Evolutionary conservation across 2,329 filamentous ascomycete genomes (phyloP).

Genomic region (Gaeumannomyces tritici): DNA sequence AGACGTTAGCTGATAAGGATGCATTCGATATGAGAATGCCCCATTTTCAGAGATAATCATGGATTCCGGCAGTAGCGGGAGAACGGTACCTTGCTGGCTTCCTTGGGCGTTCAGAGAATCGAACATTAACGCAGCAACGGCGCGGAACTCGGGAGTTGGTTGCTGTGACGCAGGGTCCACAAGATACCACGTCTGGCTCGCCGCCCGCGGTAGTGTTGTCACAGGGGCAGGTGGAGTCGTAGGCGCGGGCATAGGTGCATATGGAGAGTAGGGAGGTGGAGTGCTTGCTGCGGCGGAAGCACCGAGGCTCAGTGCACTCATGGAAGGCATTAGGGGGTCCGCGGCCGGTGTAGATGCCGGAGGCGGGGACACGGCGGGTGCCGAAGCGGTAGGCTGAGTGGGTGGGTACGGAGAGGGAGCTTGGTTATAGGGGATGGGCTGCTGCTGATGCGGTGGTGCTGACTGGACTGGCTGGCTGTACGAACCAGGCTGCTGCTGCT

Average conservation of each 20-base stretch:
- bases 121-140: background rate
- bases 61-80: background rate
- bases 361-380: background rate
- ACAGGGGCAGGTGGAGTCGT: background rate
- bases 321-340: background rate
- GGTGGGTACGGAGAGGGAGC: background rate
- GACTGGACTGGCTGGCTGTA: background rate
- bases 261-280: background rate
- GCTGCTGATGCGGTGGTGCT: background rate
- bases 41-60: background rate
- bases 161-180: background rate
- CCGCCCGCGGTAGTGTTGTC: no score
- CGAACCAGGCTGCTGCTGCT: background rate
- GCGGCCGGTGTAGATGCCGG: background rate
- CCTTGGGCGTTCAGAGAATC: background rate
- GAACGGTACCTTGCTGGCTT: background rate
- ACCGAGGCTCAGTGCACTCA: background rate
- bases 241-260: background rate
- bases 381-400: no score
- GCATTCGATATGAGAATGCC: background rate
- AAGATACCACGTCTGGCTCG: background rate
- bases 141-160: conserved; percentile 1
- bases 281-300: background rate
- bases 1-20: background rate
- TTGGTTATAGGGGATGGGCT: background rate